Base-by-base conservation (phyloP, 805 yeast species). In the Komagataella pastoris region DNA sequence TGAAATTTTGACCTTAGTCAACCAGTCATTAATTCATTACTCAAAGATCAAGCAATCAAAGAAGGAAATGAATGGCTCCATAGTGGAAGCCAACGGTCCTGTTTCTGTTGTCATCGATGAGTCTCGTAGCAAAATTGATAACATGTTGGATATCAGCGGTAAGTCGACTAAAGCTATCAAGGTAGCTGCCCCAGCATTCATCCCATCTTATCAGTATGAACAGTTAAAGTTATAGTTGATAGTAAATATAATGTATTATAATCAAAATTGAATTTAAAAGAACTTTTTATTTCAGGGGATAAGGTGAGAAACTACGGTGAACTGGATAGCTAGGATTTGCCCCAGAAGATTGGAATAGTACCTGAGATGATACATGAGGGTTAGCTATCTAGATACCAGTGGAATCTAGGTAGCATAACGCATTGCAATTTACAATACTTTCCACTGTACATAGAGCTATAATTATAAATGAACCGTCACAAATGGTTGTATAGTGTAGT, bases 401-500 rank as follows among this genome's bases (percentile, higher is more conserved):
- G 18, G 18, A 18, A 18, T 18, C 18, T 18, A 18, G 18, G 18
- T 18, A 18, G 18, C 2, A 18, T 18, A 18, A 18, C 2, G 18
- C 18, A 18, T 18, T 18, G 18, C 18, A 18, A 2, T 18, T 18
- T 18, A 18, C 18, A 18, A 18, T 18, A 18, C 18, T 2, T 18
- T 18, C 2, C 18, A 18, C 18, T 18, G 18, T 2, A 30, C 5
- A 30, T 30, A 30, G 0, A 10, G 14, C 8, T 1, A 10, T 30
- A 14, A 30, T 4, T 10, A 14, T 12, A 4, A 1, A 10, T 30
- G 40, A 30, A 30, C 6, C 40, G 40, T 10, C 40, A 30, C 40
- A 30, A 30, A 30, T 49, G 70, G 69, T 66, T 65, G 65, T 78
- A 77, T 80, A 79, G 85, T 80, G 85, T 80, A 80, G 85, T 79